Conservation (phyloP, 352 stramenopile species). For the Globisporangium polare region DNA sequence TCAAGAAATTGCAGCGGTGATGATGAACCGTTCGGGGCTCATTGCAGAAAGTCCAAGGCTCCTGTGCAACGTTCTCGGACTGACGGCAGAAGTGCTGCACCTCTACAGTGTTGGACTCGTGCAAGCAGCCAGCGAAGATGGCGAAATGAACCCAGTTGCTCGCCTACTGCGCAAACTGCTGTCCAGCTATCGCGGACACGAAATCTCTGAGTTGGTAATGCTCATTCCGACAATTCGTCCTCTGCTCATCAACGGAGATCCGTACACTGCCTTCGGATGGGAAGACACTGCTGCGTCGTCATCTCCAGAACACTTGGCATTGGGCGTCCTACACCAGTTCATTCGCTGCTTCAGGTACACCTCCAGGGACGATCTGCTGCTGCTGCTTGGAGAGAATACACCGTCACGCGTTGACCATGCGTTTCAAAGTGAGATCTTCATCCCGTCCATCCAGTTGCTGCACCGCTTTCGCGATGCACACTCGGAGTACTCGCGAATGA, state of each 20-base stretch:
- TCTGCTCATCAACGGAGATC: not conserved
- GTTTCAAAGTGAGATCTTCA: conserved; percentile 4
- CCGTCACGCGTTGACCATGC: not conserved
- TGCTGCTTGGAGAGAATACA: conserved; percentile 3
- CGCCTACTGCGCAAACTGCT: not conserved
- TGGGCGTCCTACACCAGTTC: conserved; percentile 8
- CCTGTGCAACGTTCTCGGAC: conserved; percentile 1
- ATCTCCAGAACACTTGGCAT: not conserved
- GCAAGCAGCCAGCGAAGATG: not conserved
- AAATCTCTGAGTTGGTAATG: not conserved
- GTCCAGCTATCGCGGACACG: not conserved
- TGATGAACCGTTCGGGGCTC: not conserved
- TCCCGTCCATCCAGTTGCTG: not conserved
- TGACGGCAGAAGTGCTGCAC: not conserved
- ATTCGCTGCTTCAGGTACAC: conserved; percentile 7
- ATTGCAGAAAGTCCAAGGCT: not conserved
- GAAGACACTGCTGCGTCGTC: not conserved
- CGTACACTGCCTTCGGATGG: not conserved
- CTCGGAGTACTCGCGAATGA: not conserved
- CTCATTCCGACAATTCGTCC: not conserved
- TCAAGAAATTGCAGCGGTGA: not conserved
- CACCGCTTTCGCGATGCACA: not conserved
- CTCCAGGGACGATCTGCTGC: not conserved
- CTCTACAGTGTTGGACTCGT: not conserved
- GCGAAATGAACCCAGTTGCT: not conserved